Evolutionary conservation across 352 stramenopile genomes (phyloP).

Genomic region (Phytophthora ramorum): DNA sequence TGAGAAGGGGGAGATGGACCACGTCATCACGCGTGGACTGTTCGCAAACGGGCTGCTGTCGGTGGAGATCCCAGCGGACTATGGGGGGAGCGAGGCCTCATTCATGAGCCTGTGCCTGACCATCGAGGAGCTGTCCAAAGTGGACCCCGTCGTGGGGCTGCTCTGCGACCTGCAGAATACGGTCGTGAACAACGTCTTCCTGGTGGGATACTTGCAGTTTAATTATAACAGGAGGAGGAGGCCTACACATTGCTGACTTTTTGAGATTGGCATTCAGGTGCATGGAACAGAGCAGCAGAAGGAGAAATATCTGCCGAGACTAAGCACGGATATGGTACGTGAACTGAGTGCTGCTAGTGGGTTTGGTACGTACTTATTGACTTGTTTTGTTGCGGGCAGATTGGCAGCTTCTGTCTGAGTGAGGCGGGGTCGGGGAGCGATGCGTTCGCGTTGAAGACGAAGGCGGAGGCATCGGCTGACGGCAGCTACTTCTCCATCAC

Average conservation of each 20-base stretch:
- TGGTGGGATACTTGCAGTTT: slow-evolving; percentile 40
- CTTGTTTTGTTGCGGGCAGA: slow-evolving; percentile 43
- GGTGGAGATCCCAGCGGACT: slow-evolving; percentile 95
- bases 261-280: slow-evolving; percentile 36
- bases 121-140: slow-evolving; percentile 96
- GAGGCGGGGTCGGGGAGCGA: slow-evolving; percentile 95
- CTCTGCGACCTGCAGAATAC: slow-evolving; percentile 97
- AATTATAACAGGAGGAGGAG: not conserved
- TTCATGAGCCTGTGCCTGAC: slow-evolving; percentile 96
- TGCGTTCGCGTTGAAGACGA: slow-evolving; percentile 96
- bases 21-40: slow-evolving; percentile 89
- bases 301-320: slow-evolving; percentile 84
- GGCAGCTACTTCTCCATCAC: slow-evolving; percentile 95
- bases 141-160: slow-evolving; percentile 95
- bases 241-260: not conserved
- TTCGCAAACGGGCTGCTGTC: slow-evolving; percentile 96
- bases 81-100: slow-evolving; percentile 91
- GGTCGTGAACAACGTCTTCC: slow-evolving; percentile 96
- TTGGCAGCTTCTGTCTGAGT: slow-evolving; percentile 96
- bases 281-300: slow-evolving; percentile 84
- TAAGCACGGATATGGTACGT: slow-evolving; percentile 81
- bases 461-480: slow-evolving; percentile 85
- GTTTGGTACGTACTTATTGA: not conserved
- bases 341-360: not conserved
- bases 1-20: slow-evolving; percentile 88